A percentile compares a stretch with the other conserved stretches of the same genome.
Conservation (phyloP, 192 early-diverging fungal genomes). For the Jimgerdemannia flammicorona region DNA sequence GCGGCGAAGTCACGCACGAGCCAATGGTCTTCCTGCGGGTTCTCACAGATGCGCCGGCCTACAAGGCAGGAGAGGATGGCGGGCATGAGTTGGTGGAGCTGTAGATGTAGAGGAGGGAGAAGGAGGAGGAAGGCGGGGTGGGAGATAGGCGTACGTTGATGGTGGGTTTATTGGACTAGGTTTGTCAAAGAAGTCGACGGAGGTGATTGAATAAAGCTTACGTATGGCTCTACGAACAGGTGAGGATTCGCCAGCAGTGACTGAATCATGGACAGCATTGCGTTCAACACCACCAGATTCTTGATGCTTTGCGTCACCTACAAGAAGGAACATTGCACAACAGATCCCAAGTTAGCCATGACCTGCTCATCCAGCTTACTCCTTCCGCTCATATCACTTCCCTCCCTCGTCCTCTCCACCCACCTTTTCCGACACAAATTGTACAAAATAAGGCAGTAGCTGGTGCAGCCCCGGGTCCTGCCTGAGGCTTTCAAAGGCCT, state of each 20-base stretch:
- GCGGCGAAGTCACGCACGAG: conserved; percentile 75
- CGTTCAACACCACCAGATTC: conserved; percentile 62
- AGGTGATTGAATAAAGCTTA: conserved; percentile 32
- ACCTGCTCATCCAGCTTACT: too few relatives aligned
- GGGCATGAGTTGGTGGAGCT: conserved; percentile 96
- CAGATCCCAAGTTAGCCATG: too few relatives aligned
- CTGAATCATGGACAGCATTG: conserved; percentile 77
- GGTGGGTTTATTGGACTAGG: too few relatives aligned
- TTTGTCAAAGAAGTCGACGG: not conserved
- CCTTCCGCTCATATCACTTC: too few relatives aligned
- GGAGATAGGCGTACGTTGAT: not conserved
- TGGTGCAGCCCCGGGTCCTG: conserved; percentile 94
- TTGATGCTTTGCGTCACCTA: conserved; percentile 77
- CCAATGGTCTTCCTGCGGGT: conserved; percentile 78
- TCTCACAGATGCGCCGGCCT: conserved; percentile 72
- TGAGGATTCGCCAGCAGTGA: conserved; percentile 84
- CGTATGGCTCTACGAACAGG: conserved; percentile 92
- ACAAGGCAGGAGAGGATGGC: conserved; percentile 91
- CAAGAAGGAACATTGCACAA: not conserved
- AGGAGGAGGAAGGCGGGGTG: not conserved
- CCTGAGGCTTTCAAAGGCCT: conserved; percentile 79
- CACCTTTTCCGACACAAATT: conserved; percentile 85
- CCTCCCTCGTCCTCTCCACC: not conserved
- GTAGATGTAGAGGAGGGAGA: conserved; percentile 9
- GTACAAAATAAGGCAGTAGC: conserved; percentile 92